phyloP scores from a whole-genome alignment of 1,139 yeast genomes.

The Kodamaea sp. region DNA sequence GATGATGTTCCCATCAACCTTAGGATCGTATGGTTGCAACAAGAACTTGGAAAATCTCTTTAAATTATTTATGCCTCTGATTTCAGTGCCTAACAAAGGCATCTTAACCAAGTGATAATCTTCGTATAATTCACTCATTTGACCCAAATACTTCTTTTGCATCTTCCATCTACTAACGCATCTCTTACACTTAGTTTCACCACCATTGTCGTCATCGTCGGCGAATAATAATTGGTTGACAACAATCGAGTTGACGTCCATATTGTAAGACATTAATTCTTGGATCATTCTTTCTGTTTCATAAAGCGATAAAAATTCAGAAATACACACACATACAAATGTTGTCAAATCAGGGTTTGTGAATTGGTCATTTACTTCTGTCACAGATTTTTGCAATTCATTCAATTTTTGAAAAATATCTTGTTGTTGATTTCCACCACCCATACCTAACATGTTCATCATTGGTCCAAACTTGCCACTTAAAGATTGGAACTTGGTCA shows the following conservation, averaged over 20 bases:
- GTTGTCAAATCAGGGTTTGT: conserved; percentile 95
- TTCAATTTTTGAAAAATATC: conserved; percentile 80
- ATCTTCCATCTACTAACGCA: conserved; percentile 92
- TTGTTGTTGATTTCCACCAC: conserved; percentile 56
- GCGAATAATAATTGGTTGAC: conserved; percentile 92
- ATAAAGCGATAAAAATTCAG: conserved; percentile 90
- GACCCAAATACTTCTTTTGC: conserved; percentile 92
- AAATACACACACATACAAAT: conserved; percentile 94
- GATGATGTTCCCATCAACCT: conserved; percentile 53
- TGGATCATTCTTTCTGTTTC: conserved; percentile 98
- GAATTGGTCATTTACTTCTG: conserved; percentile 89
- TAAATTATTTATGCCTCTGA: conserved; percentile 84
- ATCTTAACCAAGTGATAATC: conserved; percentile 94
- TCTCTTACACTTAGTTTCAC: conserved; percentile 67
- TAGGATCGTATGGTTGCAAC: conserved; percentile 68
- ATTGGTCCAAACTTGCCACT: conserved; percentile 89
- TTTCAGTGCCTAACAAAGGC: conserved; percentile 92
- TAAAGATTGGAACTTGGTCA: conserved; percentile 81
- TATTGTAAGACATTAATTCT: conserved; percentile 87
- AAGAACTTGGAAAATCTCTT: conserved; percentile 70
- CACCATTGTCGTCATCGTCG: conserved; percentile 45
- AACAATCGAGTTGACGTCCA: conserved; percentile 94
- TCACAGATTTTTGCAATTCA: conserved; percentile 77
- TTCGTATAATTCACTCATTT: conserved; percentile 89
- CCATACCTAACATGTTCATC: conserved; percentile 72